A percentile compares a stretch with the other conserved stretches of the same genome.
Evolutionary conservation across 495 filamentous ascomycete genomes (phyloP).

Genomic region (Aspergillus haitiensis): DNA sequence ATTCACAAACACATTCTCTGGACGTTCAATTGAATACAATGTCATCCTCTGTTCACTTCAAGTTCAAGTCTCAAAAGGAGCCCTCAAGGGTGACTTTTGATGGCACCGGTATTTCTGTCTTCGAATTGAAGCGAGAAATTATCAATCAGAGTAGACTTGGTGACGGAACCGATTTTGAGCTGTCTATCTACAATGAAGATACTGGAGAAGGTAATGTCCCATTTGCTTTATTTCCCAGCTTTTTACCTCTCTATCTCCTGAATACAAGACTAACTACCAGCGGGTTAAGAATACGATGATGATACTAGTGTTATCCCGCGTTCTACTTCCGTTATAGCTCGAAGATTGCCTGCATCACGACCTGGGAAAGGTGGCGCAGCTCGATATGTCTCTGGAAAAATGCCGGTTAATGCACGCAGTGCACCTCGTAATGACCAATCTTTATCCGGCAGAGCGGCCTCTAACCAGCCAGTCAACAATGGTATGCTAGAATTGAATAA

Average conservation of each 20-base stretch:
- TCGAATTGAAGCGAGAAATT: conserved; percentile 97
- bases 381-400: conserved; percentile 95
- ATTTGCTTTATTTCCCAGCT: neutral
- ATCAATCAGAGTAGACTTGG: conserved; percentile 91
- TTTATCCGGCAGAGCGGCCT: conserved; percentile 45
- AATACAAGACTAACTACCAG: conserved; percentile 14
- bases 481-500: conserved; percentile 62
- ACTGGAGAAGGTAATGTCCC: conserved; percentile 76
- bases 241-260: neutral
- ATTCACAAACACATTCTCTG: conserved; percentile 33
- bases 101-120: conserved; percentile 96
- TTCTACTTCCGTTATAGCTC: conserved; percentile 89
- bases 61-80: conserved; percentile 99
- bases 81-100: conserved; percentile 93
- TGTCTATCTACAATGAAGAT: conserved; percentile 89
- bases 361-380: conserved; percentile 84
- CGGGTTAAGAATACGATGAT: conserved; percentile 80
- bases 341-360: conserved; percentile 77
- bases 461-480: conserved; percentile 49
- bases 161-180: conserved; percentile 95
- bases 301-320: conserved; percentile 93
- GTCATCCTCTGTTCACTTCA: conserved; percentile 99
- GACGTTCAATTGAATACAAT: conserved; percentile 62
- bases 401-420: conserved; percentile 86
- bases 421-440: conserved; percentile 69